These are phyloP conservation scores for Rhizopus delemar DNA, from an alignment of 371 early-diverging fungal species.

Conservation along the genomic window DNA sequence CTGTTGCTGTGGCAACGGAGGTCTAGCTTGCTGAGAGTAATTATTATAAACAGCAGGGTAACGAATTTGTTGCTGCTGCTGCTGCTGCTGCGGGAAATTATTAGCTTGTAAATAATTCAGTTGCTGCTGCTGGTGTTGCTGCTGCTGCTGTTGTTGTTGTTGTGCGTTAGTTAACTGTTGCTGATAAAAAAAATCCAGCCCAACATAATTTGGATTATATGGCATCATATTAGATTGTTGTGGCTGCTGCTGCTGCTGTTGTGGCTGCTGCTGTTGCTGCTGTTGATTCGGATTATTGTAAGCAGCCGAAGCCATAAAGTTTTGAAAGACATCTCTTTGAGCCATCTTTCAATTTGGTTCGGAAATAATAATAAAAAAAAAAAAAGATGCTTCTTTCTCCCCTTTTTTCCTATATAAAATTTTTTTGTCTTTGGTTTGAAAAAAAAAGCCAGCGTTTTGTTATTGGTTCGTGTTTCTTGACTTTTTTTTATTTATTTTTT, in stretches of 20 bases:
- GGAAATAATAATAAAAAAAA: too few relatives aligned
- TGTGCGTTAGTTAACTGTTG: conserved; percentile 1
- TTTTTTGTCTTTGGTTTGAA: too few relatives aligned
- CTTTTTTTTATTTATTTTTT: too few relatives aligned
- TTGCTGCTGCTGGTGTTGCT: background rate
- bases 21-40: background rate
- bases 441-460: too few relatives aligned
- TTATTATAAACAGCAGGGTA: background rate
- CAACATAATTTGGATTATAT: conserved; percentile 7
- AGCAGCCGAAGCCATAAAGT: conserved; percentile 19
- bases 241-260: background rate
- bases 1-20: conserved; percentile 9
- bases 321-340: conserved; percentile 30
- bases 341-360: conserved; percentile 15
- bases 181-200: conserved; percentile 5
- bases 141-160: background rate
- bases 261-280: conserved; percentile 5
- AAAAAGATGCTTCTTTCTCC: too few relatives aligned
- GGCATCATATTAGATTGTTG: conserved; percentile 7
- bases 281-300: conserved; percentile 24
- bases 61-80: conserved; percentile 16
- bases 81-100: conserved; percentile 11
- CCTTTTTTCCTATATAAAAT: too few relatives aligned
- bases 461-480: too few relatives aligned
- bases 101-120: conserved; percentile 24